Evolutionary conservation across 2,329 filamentous ascomycete genomes (phyloP).

Genomic region (Beauveria brongniartii): DNA sequence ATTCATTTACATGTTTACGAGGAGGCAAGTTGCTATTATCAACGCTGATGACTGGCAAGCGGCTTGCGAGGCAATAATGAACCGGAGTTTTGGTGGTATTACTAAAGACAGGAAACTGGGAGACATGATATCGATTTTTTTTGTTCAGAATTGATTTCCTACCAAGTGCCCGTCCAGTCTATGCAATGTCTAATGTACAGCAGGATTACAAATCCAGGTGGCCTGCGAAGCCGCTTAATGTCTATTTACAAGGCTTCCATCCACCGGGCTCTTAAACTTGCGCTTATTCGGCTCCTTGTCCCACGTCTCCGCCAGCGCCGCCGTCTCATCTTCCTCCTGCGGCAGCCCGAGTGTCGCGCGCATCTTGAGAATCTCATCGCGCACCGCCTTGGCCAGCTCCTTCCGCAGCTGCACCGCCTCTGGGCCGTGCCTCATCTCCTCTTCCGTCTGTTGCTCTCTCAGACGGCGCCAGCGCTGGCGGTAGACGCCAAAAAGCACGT

Average conservation of each 20-base stretch:
- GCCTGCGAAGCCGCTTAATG: conserved; percentile 15
- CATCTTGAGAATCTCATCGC: conserved; percentile 73
- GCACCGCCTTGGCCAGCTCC: conserved; percentile 70
- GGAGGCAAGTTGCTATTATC: neutral
- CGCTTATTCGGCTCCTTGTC: conserved; percentile 40
- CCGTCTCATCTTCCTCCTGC: conserved; percentile 68
- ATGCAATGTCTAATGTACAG: conserved; percentile 6
- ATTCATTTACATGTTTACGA: conserved; percentile 1
- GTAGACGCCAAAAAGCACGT: conserved; percentile 69
- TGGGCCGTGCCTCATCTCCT: conserved; percentile 32
- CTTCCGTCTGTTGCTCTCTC: conserved; percentile 39
- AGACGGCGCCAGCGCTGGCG: conserved; percentile 66
- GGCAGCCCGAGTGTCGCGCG: conserved; percentile 63
- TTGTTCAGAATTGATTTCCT: neutral
- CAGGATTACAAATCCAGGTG: neutral
- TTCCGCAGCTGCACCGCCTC: conserved; percentile 66
- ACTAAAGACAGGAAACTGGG: neutral
- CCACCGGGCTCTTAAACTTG: conserved; percentile 45
- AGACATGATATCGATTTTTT: neutral
- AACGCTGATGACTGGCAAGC: neutral
- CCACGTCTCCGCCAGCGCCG: conserved; percentile 77
- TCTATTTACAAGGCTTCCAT: conserved; percentile 42
- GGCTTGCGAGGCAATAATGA: neutral
- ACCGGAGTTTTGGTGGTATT: conserved; percentile 9
- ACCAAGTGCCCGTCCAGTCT: neutral